Evolutionary conservation across 371 early-diverging fungal genomes (phyloP), one percentile per base, ranked within the genome.

Genomic region (Funneliformis caledonium): DNA sequence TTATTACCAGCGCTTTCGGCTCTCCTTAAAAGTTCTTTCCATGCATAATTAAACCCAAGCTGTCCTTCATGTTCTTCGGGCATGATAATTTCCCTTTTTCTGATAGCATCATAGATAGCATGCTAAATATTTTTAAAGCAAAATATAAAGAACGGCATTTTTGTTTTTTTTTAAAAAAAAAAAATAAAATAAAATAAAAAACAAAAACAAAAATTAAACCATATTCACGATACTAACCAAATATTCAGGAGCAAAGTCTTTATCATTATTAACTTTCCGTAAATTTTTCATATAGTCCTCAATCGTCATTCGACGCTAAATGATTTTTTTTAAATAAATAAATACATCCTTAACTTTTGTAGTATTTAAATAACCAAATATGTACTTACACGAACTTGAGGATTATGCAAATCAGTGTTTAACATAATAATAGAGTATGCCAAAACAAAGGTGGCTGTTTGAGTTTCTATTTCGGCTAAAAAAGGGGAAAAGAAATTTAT

Each of bases 351-450:
- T 31, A 50, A 47, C 70, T 64, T 26, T 76, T 60, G 42, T 4
- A 56, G 10, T 8, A 81, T 31, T 65, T 19, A 45, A 50, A 65
- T 56, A 2, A 33, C 26, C 19, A 19, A 42, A 5, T 68, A 37
- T 37, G 8, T n/a, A 61, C 84, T 81, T 87, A 88, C 88, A 78
- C 93, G 88, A 43, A 95, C 90, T 86, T 94, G 95, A 65, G 91
- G 94, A 86, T 94, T 97, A 82, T 98, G 96, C 82, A 95, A 92
- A 89, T 98, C 98, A 4, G 97, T 97, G 84, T 98, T 98, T 73
- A 98, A 85, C 92, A 97, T 92, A 81, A 98, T 93, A 59, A 98
- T 89, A 0, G 97, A 94, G 81, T 93, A 98, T 2, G 97, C 89
- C 56, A 98, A 88, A 11, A 96, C 87, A 82, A 93, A 94, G 2